Evolutionary conservation across 306 rosid genomes (phyloP).

Genomic region (Sechiopsis laciniata): DNA sequence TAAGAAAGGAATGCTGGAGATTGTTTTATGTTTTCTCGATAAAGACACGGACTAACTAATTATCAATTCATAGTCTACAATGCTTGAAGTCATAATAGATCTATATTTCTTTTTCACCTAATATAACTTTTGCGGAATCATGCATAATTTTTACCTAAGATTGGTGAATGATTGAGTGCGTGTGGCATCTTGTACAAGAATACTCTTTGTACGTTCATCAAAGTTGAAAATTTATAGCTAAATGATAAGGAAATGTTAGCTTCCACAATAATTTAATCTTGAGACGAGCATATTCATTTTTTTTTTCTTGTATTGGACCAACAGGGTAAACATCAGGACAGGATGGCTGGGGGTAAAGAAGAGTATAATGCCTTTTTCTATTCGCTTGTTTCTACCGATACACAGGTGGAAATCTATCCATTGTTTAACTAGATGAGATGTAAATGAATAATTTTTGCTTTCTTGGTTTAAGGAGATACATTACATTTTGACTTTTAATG

Average conservation of each 20-base stretch:
- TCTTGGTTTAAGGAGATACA: not conserved
- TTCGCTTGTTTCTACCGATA: slow-evolving; percentile 95
- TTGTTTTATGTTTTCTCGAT: not conserved
- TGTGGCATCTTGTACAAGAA: not conserved
- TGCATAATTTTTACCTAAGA: not conserved
- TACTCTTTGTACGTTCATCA: not conserved
- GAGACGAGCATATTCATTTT: not conserved
- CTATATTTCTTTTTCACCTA: not conserved
- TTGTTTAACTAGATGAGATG: not conserved
- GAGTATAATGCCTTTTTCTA: slow-evolving; percentile 96
- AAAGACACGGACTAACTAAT: not conserved
- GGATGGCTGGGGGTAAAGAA: slow-evolving; percentile 99
- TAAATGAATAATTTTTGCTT: not conserved
- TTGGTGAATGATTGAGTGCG: not conserved
- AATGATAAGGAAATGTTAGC: not conserved
- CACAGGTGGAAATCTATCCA: slow-evolving; percentile 54
- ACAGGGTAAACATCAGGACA: slow-evolving; percentile 90
- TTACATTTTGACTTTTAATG: slow-evolving; percentile 22
- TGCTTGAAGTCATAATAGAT: not conserved
- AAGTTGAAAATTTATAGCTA: not conserved
- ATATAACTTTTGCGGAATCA: not conserved
- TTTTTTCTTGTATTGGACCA: slow-evolving; percentile 23
- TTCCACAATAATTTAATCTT: not conserved
- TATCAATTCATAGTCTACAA: not conserved
- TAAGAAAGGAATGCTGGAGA: not conserved